These are phyloP conservation scores for Taphrina betulina DNA, from an alignment of 1,139 yeast genomes.

Conservation along the genomic window DNA sequence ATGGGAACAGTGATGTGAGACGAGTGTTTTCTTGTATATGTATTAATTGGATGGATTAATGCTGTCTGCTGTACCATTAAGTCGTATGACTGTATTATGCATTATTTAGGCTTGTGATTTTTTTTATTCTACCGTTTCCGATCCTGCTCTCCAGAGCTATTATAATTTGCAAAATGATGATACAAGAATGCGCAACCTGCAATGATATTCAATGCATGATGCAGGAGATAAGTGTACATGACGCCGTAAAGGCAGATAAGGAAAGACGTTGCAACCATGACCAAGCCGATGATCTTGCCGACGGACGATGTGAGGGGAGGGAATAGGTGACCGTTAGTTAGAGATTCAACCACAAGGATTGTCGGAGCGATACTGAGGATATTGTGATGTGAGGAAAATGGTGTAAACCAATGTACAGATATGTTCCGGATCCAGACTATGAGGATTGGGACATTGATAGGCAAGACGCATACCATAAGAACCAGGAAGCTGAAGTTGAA, in stretches of 20 bases:
- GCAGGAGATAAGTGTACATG: slow-evolving; percentile 44
- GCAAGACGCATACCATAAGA: slow-evolving; percentile 43
- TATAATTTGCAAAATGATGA: slow-evolving; percentile 6
- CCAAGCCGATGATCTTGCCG: slow-evolving; percentile 38
- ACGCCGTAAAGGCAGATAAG: slow-evolving; percentile 44
- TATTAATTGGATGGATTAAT: too few relatives aligned
- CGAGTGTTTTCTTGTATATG: too few relatives aligned
- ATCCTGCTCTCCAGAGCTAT: too few relatives aligned
- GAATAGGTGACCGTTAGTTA: slow-evolving; percentile 41
- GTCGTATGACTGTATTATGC: too few relatives aligned
- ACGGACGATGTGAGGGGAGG: slow-evolving; percentile 38
- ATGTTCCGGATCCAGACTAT: slow-evolving; percentile 45
- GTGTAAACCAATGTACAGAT: slow-evolving; percentile 41
- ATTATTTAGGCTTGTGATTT: too few relatives aligned
- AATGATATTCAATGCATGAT: slow-evolving; percentile 43
- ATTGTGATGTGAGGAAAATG: slow-evolving; percentile 42
- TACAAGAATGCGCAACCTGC: slow-evolving; percentile 31
- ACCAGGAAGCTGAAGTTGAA: slow-evolving; percentile 41
- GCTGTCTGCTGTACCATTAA: too few relatives aligned
- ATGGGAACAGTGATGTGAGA: too few relatives aligned
- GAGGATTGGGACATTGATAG: slow-evolving; percentile 43
- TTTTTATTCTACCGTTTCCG: too few relatives aligned
- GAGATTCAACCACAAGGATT: slow-evolving; percentile 41
- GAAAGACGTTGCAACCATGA: slow-evolving; percentile 41
- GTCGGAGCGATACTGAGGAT: slow-evolving; percentile 44